Evolutionary conservation across 768 basidiomycete genomes (phyloP), one percentile per base, ranked within the genome.

Genomic region (Clitopilus passeckerianus): DNA sequence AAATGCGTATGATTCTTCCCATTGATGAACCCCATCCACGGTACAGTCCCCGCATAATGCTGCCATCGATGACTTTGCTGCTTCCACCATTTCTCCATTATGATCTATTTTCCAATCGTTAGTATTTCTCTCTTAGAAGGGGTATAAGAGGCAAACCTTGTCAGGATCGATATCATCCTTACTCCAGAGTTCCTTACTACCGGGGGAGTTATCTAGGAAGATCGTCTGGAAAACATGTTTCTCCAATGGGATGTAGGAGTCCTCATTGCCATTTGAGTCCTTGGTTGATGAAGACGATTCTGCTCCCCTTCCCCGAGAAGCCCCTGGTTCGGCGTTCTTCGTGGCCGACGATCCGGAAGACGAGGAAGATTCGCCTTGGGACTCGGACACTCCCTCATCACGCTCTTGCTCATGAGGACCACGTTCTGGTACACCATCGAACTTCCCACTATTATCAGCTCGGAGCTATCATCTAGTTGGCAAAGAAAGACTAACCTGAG

Each of bases 21-120:
- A 54, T 75, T 76, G 50, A 76, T 71, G 15, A 71, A 64, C 59
- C 70, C 70, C 72, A 76, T 73, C 73, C 72, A 72, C 12, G 74
- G 74, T 16, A 76, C 72, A 2, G 71, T 72, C 6, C 70, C 67
- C 16, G 70, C 70, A 59, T 74, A 76, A 59, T 76, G 75, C 65
- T 80, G 78, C 79, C 79, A 81, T 22, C 78, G 73, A 62, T 81
- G 78, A 55, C 77, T 77, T 65, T 79, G 79, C 65, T 81, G 80
- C 65, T 81, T 81, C 80, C 80, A 81, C 79, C 77, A 79, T 65
- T 80, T 79, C 66, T 79, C 72, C 64, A 70, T 54, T 27, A 81
- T 76, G 34, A 74, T 65, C 65, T 71, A 22, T 6, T n/a, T n/a
- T n/a, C 9, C 22, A 34, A 50, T 18, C 33, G 18, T 9, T 12